phyloP scores from a whole-genome alignment of 768 basidiomycete genomes.

The Hysterangium stoloniferum region DNA sequence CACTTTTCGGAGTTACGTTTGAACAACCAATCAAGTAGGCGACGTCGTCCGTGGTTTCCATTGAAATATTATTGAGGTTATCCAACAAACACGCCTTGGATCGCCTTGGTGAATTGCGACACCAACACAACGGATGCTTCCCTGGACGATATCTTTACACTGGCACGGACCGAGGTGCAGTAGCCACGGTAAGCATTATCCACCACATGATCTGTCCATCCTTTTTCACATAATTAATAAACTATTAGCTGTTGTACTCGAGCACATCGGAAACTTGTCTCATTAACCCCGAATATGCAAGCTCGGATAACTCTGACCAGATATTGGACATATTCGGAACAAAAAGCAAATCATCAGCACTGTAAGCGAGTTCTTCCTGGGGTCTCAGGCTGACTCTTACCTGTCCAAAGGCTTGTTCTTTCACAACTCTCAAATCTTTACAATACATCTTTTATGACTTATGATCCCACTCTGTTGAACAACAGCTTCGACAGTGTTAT shows the following conservation, averaged over 20 bases:
- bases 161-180: constrained; percentile 75
- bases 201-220: not conserved
- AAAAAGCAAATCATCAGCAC: constrained; percentile 49
- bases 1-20: constrained; percentile 68
- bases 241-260: constrained; percentile 67
- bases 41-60: not conserved
- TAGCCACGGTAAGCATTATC: constrained; percentile 57
- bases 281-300: constrained; percentile 65
- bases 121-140: constrained; percentile 60
- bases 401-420: constrained; percentile 36
- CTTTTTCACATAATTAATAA: not conserved
- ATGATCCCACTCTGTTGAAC: constrained; percentile 59
- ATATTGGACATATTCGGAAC: constrained; percentile 75
- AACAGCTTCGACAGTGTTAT: constrained; percentile 36
- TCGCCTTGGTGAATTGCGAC: constrained; percentile 84
- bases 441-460: constrained; percentile 43
- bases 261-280: constrained; percentile 61
- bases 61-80: constrained; percentile 7
- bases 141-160: constrained; percentile 68
- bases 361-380: constrained; percentile 24
- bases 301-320: constrained; percentile 56
- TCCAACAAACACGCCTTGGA: constrained; percentile 76
- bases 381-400: constrained; percentile 4
- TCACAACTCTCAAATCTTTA: constrained; percentile 49
- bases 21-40: constrained; percentile 36